A percentile compares a stretch with the other conserved stretches of the same genome.
phyloP scores from a whole-genome alignment of 768 basidiomycete species.

The Calvatia gigantea region DNA sequence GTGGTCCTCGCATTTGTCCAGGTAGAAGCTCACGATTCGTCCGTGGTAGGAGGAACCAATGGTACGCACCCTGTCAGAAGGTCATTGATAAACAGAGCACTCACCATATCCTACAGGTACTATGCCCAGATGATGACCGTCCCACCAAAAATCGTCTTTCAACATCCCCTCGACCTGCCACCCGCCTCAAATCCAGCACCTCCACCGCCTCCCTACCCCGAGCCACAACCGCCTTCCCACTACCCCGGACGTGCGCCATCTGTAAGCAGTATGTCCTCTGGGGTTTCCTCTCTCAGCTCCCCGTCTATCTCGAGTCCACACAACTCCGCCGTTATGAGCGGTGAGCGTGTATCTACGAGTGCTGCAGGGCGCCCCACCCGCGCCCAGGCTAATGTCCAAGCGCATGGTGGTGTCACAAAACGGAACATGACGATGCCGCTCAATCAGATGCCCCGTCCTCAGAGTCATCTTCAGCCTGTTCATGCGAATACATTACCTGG shows the following conservation, averaged over 20 bases:
- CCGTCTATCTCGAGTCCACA: background rate
- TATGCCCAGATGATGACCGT: slow-evolving; percentile 28
- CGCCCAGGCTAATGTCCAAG: background rate
- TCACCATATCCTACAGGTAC: slow-evolving; percentile 20
- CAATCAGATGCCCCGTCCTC: background rate
- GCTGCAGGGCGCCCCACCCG: background rate
- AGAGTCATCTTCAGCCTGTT: background rate
- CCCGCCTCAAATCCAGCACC: slow-evolving; percentile 1
- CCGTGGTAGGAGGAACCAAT: background rate
- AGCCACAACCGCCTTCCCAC: slow-evolving; percentile 14
- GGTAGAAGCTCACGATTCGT: no score
- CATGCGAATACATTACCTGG: background rate
- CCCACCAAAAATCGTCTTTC: slow-evolving; percentile 31
- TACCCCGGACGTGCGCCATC: slow-evolving; percentile 3
- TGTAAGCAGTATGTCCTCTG: slow-evolving; percentile 1
- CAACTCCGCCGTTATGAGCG: background rate
- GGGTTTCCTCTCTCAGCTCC: background rate
- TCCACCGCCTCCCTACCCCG: slow-evolving; percentile 9
- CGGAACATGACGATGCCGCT: background rate
- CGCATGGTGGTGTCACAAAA: background rate
- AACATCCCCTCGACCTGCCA: slow-evolving; percentile 26
- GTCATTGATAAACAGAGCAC: background rate
- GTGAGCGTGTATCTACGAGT: background rate
- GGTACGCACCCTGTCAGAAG: background rate
- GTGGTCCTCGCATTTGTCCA: background rate